Percentiles rank a stretch among this genome's conserved stretches.
Evolutionary conservation across 305 asterid species (phyloP).

Genomic region (Salvia sclarea): DNA sequence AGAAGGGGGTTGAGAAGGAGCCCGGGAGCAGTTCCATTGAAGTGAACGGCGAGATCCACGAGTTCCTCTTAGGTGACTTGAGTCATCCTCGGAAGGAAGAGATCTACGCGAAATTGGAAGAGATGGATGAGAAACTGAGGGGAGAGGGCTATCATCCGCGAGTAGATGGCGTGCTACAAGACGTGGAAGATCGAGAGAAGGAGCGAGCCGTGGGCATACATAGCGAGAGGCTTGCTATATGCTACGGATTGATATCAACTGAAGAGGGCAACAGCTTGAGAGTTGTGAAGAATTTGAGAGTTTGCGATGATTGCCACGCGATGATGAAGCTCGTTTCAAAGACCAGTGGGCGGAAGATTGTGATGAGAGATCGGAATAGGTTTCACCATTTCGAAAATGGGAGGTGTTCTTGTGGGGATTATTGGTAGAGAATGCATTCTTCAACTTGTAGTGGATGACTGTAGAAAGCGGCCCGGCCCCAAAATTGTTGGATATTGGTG

Average conservation of each 20-base stretch:
- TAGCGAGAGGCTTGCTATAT: slow-evolving; percentile 61
- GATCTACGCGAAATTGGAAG: slow-evolving; percentile 45
- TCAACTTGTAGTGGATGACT: too few relatives aligned
- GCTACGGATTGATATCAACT: slow-evolving; percentile 53
- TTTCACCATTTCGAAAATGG: slow-evolving; percentile 61
- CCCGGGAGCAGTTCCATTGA: slow-evolving; percentile 61
- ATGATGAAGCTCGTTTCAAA: slow-evolving; percentile 50
- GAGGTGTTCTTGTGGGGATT: slow-evolving; percentile 55
- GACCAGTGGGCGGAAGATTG: slow-evolving; percentile 37
- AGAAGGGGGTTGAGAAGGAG: slow-evolving; percentile 44
- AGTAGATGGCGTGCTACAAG: slow-evolving; percentile 42
- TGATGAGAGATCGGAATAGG: slow-evolving; percentile 53
- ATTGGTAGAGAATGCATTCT: slow-evolving; percentile 38
- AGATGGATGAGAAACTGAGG: slow-evolving; percentile 36
- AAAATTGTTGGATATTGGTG: too few relatives aligned
- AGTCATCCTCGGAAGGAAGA: slow-evolving; percentile 51
- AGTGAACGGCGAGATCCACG: slow-evolving; percentile 47
- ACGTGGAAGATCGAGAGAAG: slow-evolving; percentile 44
- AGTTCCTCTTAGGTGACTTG: slow-evolving; percentile 55
- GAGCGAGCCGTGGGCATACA: slow-evolving; percentile 48
- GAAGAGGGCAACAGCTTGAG: slow-evolving; percentile 35
- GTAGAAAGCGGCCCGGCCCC: too few relatives aligned
- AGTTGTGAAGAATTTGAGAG: slow-evolving; percentile 52
- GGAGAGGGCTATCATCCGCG: slow-evolving; percentile 48
- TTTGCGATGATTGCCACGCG: slow-evolving; percentile 56